Evolutionary conservation across 176 grass and related monocot genomes (phyloP), one percentile per base, ranked within the genome.

Genomic region (Raddia distichophylla): DNA sequence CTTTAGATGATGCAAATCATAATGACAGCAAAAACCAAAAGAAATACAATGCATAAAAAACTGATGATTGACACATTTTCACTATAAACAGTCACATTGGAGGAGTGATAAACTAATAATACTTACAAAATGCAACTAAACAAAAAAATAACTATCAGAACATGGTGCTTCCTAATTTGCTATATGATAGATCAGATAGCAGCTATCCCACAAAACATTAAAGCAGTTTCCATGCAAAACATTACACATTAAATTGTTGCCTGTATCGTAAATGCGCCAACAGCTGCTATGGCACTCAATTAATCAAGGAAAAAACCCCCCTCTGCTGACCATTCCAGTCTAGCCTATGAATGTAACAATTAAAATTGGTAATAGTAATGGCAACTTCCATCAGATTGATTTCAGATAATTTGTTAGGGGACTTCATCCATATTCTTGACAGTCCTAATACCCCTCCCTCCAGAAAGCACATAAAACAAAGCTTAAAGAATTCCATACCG

Each of bases 401-500:
- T 40, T 40, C 37, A 40, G 37, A 40, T 40, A 2, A 40, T 40
- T 40, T 40, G 2, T 40, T 40, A 40, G 4, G 37, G 37, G 37
- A 40, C 37, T 40, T 40, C 37, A 40, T 40, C 56, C 20, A 17
- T 2, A 62, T 47, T n/a, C 64, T 50, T 43, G 73, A 33, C 5
- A 68, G 7, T 2, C 42, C 19, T 43, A 45, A 12, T 37, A 65
- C 2, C 57, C 40, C 35, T 1, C 57, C 40, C 35, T 1, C 10
- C 67, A 67, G 22, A 10, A 77, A 82, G 59, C 57, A 35, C 33
- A 60, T 5, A 12, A 54, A 60, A 68, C 44, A 56, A 50, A 60
- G 66, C 6, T 63, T 87, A 74, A 40, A 56, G 73, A 80, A 88
- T 78, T 44, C 6, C 47, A 78, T 91, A 99, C 96, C 56, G 93